Base-by-base conservation (phyloP, 169 alveolate species). In the Plasmodium ovale region DNA sequence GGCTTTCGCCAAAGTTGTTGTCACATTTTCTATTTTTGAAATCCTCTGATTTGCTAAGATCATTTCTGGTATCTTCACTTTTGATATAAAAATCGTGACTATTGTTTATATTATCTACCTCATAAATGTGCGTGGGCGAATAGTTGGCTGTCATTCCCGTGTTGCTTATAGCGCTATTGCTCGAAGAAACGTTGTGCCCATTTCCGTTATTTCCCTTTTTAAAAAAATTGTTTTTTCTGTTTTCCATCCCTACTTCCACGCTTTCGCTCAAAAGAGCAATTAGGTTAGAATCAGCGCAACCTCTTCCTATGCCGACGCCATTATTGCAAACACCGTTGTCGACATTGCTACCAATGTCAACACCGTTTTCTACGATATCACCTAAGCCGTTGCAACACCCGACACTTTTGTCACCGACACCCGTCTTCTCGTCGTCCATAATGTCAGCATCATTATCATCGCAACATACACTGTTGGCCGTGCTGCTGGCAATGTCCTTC, bases 51-150 rank as follows among this genome's bases (percentile, higher is more conserved):
- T 62, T 77, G 25, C 31, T 64, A 39, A 77, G n/a, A 16, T 64
- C 88, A 9, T 25, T 77, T 77, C 44, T 49, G 0, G 35, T 67
- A 25, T 82, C 60, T 27, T 82, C 90, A 39, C 47, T 70, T 59
- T 82, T 82, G 14, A 65, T 14, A 47, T 64, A 65, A 33, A 65
- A 82, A 64, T 82, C 90, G 29, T 49, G 72, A 23, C 33, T 82
- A 33, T 29, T 31, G 31, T 82, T 39, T 16, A 49, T 51, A 49
- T 82, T 82, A 7, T 82, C 90, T 0, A 64, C 82, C 65, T 82
- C 90, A 47, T 65, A 82, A 7, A 82, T 82, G 53, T 65, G 71
- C 21, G 84, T 65, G n/a, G 90, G 90, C 3, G 84, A 82, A 82
- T 82, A 82, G 37, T 82, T 82, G 0, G 49, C n/a, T 12, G 23